Conservation (phyloP, 495 filamentous ascomycete genomes). For the Filosporella fistucella region DNA sequence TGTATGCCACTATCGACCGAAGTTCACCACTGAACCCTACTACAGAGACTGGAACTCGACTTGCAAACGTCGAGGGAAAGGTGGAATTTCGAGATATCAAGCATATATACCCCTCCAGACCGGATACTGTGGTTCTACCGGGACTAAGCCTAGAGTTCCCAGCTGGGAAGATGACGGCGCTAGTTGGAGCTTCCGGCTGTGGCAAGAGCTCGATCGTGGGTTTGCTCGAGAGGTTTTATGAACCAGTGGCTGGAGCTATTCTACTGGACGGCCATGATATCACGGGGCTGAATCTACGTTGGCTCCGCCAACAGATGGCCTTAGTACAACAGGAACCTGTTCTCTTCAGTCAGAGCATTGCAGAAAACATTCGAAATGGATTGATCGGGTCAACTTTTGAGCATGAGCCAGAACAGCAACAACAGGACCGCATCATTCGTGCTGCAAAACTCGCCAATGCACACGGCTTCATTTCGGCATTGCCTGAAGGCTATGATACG, state of each 20-base stretch:
- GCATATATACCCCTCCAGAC: conserved; percentile 90
- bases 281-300: conserved; percentile 52
- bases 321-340: conserved; percentile 65
- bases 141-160: conserved; percentile 70
- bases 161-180: conserved; percentile 79
- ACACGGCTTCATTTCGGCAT: conserved; percentile 34
- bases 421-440: conserved; percentile 22
- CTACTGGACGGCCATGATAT: no score
- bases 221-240: no score
- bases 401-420: conserved; percentile 11
- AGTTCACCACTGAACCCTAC: conserved; percentile 73
- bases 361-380: conserved; percentile 63
- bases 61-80: conserved; percentile 65
- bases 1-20: conserved; percentile 85
- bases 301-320: conserved; percentile 50
- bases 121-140: conserved; percentile 79
- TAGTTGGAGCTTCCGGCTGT: conserved; percentile 89
- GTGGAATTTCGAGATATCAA: conserved; percentile 79
- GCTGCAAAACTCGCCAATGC: conserved; percentile 34
- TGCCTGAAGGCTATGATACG: conserved; percentile 41
- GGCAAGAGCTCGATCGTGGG: conserved; percentile 90
- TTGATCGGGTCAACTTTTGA: conserved; percentile 20
- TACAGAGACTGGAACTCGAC: no score
- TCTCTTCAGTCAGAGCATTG: conserved; percentile 57
- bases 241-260: no score